These are phyloP conservation scores for Golubevia sp. DNA, from an alignment of 1,284 basidiomycete species.

Conservation along the genomic window DNA sequence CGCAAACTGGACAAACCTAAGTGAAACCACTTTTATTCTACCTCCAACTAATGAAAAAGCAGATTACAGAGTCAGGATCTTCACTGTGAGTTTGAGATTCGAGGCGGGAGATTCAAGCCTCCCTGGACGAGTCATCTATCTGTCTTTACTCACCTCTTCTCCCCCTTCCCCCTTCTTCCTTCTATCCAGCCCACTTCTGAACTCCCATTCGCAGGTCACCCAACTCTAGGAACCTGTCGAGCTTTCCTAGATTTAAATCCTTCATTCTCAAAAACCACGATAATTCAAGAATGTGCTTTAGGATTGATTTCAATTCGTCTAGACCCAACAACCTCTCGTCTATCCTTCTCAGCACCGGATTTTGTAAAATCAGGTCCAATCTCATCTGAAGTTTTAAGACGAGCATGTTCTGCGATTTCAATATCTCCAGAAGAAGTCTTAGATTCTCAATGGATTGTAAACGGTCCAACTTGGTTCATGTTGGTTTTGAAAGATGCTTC, in stretches of 20 bases:
- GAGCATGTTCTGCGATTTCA: constrained; percentile 15
- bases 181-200: constrained; percentile 17
- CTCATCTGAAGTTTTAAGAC: constrained; percentile 12
- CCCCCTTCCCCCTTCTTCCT: no score
- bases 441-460: constrained; percentile 32
- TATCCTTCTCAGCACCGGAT: constrained; percentile 28
- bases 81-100: constrained; percentile 12
- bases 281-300: constrained; percentile 42
- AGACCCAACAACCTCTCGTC: neutral
- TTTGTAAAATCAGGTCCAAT: constrained; percentile 23
- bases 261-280: constrained; percentile 8
- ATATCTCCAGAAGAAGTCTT: constrained; percentile 16
- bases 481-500: constrained; percentile 23
- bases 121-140: no score
- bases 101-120: no score
- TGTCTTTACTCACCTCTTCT: no score
- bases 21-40: constrained; percentile 46
- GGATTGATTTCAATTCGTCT: constrained; percentile 24
- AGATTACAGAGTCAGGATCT: constrained; percentile 43
- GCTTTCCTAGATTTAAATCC: constrained; percentile 15
- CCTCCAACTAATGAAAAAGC: constrained; percentile 16
- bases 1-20: constrained; percentile 47
- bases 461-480: constrained; percentile 44
- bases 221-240: constrained; percentile 40
- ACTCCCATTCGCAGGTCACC: constrained; percentile 50